phyloP scores from a whole-genome alignment of 306 rosid species.

The Fragaria iinumae region DNA sequence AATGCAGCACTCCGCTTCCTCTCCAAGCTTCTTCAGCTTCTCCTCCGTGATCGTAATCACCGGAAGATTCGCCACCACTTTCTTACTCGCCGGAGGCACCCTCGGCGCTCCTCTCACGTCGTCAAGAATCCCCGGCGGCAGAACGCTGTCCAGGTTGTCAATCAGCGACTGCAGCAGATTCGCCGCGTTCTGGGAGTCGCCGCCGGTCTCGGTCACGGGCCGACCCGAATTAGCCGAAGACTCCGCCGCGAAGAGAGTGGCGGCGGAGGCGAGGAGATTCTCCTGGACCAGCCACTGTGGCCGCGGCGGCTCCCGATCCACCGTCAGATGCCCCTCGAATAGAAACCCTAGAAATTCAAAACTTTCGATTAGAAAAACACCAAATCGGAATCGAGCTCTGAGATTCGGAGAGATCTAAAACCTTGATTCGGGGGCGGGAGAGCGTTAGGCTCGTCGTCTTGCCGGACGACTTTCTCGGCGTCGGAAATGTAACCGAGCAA shows the following conservation, averaged over 20 bases:
- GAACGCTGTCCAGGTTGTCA: constrained; percentile 51
- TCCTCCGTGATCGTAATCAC: constrained; percentile 72
- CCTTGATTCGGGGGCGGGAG: constrained; percentile 21
- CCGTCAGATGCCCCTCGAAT: constrained; percentile 94
- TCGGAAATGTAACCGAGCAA: constrained; percentile 57
- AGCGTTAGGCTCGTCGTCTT: constrained; percentile 46
- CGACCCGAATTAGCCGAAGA: constrained; percentile 30
- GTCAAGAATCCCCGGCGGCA: constrained; percentile 41
- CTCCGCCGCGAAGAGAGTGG: constrained; percentile 58
- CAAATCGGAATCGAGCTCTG: background rate
- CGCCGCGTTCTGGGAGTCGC: constrained; percentile 36
- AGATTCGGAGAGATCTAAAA: constrained; percentile 30
- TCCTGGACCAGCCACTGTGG: constrained; percentile 89
- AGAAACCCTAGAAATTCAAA: constrained; percentile 54
- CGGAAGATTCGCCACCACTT: constrained; percentile 85
- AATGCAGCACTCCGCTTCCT: constrained; percentile 82
- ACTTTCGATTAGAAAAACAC: background rate
- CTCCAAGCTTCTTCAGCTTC: constrained; percentile 56
- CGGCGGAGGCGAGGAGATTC: constrained; percentile 68
- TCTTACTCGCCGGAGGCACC: constrained; percentile 96
- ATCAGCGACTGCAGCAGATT: constrained; percentile 63
- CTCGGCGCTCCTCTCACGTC: constrained; percentile 50
- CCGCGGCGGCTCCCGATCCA: constrained; percentile 89
- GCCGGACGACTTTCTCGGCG: constrained; percentile 66
- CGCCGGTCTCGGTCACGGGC: background rate